phyloP scores from a whole-genome alignment of 2,329 filamentous ascomycete genomes.

The Colletotrichum coccodes region DNA sequence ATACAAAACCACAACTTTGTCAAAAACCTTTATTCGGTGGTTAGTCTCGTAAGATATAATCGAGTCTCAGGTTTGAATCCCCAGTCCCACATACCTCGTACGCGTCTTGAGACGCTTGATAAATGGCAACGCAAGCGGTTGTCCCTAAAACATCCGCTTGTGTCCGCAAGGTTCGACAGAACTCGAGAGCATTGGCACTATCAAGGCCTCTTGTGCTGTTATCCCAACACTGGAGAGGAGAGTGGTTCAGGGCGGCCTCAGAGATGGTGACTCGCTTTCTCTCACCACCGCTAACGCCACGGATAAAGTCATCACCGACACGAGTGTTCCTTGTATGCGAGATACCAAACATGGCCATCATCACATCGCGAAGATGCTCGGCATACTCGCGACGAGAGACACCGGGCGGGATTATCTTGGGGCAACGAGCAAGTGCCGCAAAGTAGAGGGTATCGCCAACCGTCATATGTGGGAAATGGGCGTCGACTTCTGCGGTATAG shows the following conservation, averaged over 20 bases:
- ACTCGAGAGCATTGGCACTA: constrained; percentile 9
- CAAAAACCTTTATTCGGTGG: constrained; percentile 57
- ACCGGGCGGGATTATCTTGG: constrained; percentile 56
- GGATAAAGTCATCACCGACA: constrained; percentile 64
- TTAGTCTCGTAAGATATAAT: neutral
- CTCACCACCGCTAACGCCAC: constrained; percentile 65
- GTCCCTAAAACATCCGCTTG: constrained; percentile 38
- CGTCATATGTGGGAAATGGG: constrained; percentile 67
- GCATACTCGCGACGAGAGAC: constrained; percentile 52
- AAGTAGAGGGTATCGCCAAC: constrained; percentile 71
- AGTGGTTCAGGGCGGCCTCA: constrained; percentile 41
- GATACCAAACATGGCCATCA: constrained; percentile 65
- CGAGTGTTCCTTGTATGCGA: constrained; percentile 62
- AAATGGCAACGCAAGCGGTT: constrained; percentile 50
- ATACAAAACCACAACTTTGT: constrained; percentile 74
- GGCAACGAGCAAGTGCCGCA: constrained; percentile 63
- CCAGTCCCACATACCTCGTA: constrained; percentile 52
- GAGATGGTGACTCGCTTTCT: constrained; percentile 50
- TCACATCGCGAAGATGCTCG: constrained; percentile 59
- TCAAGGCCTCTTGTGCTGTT: constrained; percentile 36
- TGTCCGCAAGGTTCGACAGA: constrained; percentile 37
- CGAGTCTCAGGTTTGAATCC: neutral
- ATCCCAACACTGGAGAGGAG: constrained; percentile 38
- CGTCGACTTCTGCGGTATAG: too few relatives aligned
- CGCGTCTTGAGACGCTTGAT: constrained; percentile 70